Evolutionary conservation across 345 rosid species (phyloP).

Genomic region (Syzygium oleosum): DNA sequence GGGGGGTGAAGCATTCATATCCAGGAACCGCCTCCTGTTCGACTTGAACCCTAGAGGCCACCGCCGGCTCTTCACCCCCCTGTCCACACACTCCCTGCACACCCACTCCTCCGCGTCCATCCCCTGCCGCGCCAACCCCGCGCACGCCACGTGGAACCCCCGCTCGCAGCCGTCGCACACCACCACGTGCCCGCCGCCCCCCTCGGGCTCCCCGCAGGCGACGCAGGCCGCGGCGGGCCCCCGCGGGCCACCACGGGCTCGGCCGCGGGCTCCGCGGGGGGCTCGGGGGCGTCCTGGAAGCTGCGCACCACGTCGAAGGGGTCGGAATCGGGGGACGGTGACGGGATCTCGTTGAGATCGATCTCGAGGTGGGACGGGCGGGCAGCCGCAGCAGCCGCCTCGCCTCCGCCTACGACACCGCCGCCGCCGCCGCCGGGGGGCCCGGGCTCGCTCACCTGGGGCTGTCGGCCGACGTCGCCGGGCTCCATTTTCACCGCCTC

Average conservation of each 20-base stretch:
- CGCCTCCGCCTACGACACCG: not conserved
- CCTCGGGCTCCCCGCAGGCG: constrained; percentile 53
- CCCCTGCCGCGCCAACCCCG: constrained; percentile 23
- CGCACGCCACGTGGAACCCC: constrained; percentile 61
- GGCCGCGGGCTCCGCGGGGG: constrained; percentile 46
- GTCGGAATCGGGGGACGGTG: constrained; percentile 29
- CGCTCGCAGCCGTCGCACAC: constrained; percentile 96
- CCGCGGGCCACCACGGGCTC: not conserved
- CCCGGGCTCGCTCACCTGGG: constrained; percentile 1
- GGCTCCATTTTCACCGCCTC: not conserved
- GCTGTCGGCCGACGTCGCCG: not conserved
- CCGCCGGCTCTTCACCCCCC: constrained; percentile 58
- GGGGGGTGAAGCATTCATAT: constrained; percentile 91
- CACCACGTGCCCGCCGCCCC: constrained; percentile 30
- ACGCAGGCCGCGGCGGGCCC: constrained; percentile 1
- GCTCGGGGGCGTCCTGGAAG: constrained; percentile 54
- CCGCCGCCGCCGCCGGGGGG: constrained; percentile 8
- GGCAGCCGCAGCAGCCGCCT: not conserved
- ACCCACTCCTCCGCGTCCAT: constrained; percentile 58
- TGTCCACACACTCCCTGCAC: constrained; percentile 47
- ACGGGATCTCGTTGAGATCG: constrained; percentile 98
- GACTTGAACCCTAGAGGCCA: constrained; percentile 85
- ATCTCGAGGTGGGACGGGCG: constrained; percentile 73
- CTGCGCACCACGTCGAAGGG: constrained; percentile 53
- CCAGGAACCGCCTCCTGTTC: constrained; percentile 59